Percentiles rank a stretch among this genome's conserved stretches.
These are phyloP conservation scores for Pseudopyrenochaeta lycopersici DNA, from an alignment of 2,329 filamentous ascomycete genomes.

Conservation along the genomic window DNA sequence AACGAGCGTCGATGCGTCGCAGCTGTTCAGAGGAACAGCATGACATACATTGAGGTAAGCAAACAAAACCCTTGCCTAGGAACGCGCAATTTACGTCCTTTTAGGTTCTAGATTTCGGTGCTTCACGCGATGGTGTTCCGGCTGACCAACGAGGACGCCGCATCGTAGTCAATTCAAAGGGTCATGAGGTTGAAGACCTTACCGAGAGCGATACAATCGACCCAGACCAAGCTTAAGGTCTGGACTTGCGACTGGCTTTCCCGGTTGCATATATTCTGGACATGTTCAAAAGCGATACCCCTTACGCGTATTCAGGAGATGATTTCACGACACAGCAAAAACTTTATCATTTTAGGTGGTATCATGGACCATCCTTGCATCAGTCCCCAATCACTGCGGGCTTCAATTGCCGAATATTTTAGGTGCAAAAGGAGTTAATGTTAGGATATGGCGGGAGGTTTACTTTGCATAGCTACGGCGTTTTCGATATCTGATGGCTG, in stretches of 20 bases:
- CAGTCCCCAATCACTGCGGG: slow-evolving; percentile 3
- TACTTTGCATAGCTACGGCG: slow-evolving; percentile 39
- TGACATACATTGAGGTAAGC: slow-evolving; percentile 89
- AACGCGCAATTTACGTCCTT: slow-evolving; percentile 42
- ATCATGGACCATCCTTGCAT: slow-evolving; percentile 6
- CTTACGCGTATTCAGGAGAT: slow-evolving; percentile 24
- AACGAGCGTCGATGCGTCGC: slow-evolving; percentile 95
- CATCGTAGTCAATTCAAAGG: slow-evolving; percentile 64
- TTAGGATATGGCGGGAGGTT: slow-evolving; percentile 11
- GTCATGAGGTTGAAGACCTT: slow-evolving; percentile 48
- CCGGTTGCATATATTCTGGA: slow-evolving; percentile 30
- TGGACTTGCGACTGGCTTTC: slow-evolving; percentile 8
- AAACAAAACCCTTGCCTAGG: not conserved
- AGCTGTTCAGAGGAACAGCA: slow-evolving; percentile 88
- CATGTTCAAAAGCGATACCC: slow-evolving; percentile 45
- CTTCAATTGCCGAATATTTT: slow-evolving; percentile 12
- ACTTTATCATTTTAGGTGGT: slow-evolving; percentile 9
- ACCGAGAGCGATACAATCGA: slow-evolving; percentile 43
- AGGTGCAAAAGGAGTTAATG: slow-evolving; percentile 21
- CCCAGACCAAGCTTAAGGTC: slow-evolving; percentile 31
- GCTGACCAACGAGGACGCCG: slow-evolving; percentile 80
- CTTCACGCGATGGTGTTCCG: slow-evolving; percentile 85
- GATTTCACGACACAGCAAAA: slow-evolving; percentile 20
- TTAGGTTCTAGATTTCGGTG: slow-evolving; percentile 96
- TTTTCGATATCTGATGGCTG: slow-evolving; percentile 13